Base-by-base conservation (phyloP, 345 rosid species). In the Eucalyptus erythrocorys region DNA sequence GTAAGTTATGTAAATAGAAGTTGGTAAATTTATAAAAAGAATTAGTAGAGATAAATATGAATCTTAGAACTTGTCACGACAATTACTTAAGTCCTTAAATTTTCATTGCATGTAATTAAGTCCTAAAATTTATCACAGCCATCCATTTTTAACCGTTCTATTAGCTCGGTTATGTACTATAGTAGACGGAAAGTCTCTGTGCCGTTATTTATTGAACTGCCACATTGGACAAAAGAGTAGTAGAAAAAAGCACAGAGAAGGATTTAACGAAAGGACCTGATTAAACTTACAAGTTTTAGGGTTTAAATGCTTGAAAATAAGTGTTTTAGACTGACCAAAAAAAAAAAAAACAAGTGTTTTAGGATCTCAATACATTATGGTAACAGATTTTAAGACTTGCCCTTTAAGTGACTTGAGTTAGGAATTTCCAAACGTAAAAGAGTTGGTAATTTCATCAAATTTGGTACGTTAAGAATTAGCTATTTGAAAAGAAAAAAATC, bases 121-220 rank as follows among this genome's bases (percentile, higher is more conserved):
- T 64, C 76, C 76, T n/a, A 64, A 64, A n/a, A 64, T 64, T n/a
- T 15, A n/a, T 64, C 40, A n/a, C 0, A 5, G 10, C 5, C 76
- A n/a, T 14, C 76, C 76, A 64, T 34, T 32, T 32, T 64, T 15
- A n/a, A 21, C 34, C 76, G 4, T 15, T 64, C 11, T 15, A 21
- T 2, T 8, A n/a, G 76, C 76, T 64, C 1, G 76, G 37, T 0
- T n/a, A n/a, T 0, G 5, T n/a, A 17, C 17, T 15, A 4, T 15
- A 4, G 19, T n/a, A 34, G 76, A n/a, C 0, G 10, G 21, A 64
- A 64, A 14, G 1, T 64, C 37, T 32, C 1, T 14, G 21, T 64
- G 40, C 40, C 40, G 15, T 64, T n/a, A 64, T n/a, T 14, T 64
- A 64, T n/a, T 64, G 3, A 64, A 64, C 9, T 6, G 0, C 8